phyloP scores from a whole-genome alignment of 176 grass and related monocot species.

The Echinochloa phyllopogon region DNA sequence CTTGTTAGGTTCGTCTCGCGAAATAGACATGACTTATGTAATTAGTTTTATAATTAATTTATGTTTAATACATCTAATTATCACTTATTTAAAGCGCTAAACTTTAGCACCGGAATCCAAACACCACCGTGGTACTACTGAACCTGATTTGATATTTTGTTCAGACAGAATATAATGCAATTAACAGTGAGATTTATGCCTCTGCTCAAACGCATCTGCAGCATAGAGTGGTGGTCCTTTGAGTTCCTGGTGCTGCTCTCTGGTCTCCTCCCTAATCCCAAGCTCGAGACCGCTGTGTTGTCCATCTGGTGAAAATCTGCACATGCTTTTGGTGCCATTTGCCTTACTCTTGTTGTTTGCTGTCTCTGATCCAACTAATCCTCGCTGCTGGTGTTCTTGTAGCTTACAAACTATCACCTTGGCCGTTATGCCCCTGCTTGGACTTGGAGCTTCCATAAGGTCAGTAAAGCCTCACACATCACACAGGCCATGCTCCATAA shows the following conservation, averaged over 20 bases:
- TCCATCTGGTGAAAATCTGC: neutral
- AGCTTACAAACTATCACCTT: conserved; percentile 52
- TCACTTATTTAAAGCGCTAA: too few species aligned
- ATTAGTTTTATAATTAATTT: too few species aligned
- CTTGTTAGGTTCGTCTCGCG: too few species aligned
- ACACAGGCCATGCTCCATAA: too few species aligned
- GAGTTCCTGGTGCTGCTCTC: conserved; percentile 13
- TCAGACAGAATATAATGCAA: too few species aligned
- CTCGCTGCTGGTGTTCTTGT: neutral
- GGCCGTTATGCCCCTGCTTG: conserved; percentile 53
- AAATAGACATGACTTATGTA: too few species aligned
- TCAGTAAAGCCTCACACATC: neutral
- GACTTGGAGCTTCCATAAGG: conserved; percentile 62
- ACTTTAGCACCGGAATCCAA: too few species aligned
- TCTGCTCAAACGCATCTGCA: too few species aligned
- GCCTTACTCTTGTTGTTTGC: neutral
- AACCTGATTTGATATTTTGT: too few species aligned
- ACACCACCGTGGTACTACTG: too few species aligned
- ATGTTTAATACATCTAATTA: too few species aligned
- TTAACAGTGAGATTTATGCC: too few species aligned
- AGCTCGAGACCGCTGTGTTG: neutral
- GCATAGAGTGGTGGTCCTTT: conserved; percentile 25
- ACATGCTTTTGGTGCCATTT: neutral
- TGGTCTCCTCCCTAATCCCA: neutral
- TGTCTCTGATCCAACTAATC: neutral